A percentile compares a stretch with the other conserved stretches of the same genome.
These are phyloP conservation scores for Agaricales sp. DNA, from an alignment of 1,284 basidiomycete genomes.

Conservation along the genomic window DNA sequence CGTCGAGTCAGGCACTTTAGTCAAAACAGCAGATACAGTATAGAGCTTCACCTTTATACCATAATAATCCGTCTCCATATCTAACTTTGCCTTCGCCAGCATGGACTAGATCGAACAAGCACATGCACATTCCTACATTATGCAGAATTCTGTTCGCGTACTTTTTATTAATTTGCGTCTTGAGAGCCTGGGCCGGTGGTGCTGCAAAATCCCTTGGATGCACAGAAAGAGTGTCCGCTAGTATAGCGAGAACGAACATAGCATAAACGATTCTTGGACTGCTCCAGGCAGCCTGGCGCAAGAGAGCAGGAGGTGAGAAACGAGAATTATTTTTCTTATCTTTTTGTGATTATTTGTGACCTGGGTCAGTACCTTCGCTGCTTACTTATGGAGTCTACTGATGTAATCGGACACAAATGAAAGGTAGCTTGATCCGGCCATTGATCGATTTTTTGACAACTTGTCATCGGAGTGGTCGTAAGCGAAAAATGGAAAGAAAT, in stretches of 20 bases:
- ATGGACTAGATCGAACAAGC: conserved; percentile 79
- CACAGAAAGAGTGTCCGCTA: conserved; percentile 73
- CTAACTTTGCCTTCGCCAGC: conserved; percentile 88
- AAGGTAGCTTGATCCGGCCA: too few relatives aligned
- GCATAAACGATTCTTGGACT: neutral
- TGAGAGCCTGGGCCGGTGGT: conserved; percentile 64
- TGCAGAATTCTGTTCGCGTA: conserved; percentile 92
- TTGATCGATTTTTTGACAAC: too few relatives aligned
- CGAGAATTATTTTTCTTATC: too few relatives aligned
- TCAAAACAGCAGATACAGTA: neutral
- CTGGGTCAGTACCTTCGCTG: too few relatives aligned
- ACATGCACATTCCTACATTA: conserved; percentile 85
- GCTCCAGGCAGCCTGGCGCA: too few relatives aligned
- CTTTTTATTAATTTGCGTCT: conserved; percentile 81
- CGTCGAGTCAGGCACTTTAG: neutral
- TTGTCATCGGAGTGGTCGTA: too few relatives aligned
- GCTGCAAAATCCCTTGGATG: conserved; percentile 68
- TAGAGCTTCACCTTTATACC: conserved; percentile 75
- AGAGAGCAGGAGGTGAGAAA: too few relatives aligned
- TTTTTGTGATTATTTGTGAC: too few relatives aligned
- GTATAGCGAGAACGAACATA: conserved; percentile 54
- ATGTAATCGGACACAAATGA: too few relatives aligned
- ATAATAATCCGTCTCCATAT: conserved; percentile 91
- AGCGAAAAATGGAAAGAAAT: too few relatives aligned
- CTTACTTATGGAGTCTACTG: too few relatives aligned